These are phyloP conservation scores for Chlorella ohadii DNA, from an alignment of 139 green algal genomes.

Conservation along the genomic window DNA sequence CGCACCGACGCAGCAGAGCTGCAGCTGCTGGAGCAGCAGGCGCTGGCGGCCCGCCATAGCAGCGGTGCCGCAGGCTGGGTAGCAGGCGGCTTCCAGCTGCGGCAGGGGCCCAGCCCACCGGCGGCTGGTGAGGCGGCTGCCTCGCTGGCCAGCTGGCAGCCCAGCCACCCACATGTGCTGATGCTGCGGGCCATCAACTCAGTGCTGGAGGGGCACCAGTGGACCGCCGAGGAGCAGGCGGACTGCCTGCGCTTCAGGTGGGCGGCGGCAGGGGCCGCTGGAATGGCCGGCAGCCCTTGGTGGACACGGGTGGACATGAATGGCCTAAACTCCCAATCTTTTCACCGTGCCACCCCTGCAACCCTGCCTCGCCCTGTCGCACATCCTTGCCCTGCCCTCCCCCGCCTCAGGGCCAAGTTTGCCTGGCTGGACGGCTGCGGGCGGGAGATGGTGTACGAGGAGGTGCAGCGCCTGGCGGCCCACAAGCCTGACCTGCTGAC, in stretches of 20 bases:
- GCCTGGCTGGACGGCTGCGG: constrained; percentile 30
- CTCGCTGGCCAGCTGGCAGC: constrained; percentile 22
- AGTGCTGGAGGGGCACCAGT: constrained; percentile 20
- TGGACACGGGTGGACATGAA: too few species aligned
- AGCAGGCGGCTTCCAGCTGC: too few species aligned
- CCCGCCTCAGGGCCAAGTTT: constrained; percentile 13
- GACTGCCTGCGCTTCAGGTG: constrained; percentile 17
- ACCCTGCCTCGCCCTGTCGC: too few species aligned
- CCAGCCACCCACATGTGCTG: constrained; percentile 6
- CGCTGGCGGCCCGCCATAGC: neutral
- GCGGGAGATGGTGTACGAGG: constrained; percentile 31
- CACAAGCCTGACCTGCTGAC: constrained; percentile 31
- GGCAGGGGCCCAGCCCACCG: too few species aligned
- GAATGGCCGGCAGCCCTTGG: too few species aligned
- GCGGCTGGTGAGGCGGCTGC: too few species aligned
- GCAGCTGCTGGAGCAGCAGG: neutral
- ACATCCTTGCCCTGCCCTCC: too few species aligned
- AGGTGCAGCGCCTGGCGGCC: constrained; percentile 8
- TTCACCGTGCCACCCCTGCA: too few species aligned
- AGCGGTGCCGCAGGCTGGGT: neutral
- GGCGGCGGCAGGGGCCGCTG: neutral
- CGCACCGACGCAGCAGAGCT: neutral
- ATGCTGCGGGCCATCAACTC: constrained; percentile 19
- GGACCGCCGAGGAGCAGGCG: constrained; percentile 6
- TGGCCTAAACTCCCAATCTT: too few species aligned